phyloP scores from a whole-genome alignment of 2,329 filamentous ascomycete genomes.

The Xylariaceae sp. region DNA sequence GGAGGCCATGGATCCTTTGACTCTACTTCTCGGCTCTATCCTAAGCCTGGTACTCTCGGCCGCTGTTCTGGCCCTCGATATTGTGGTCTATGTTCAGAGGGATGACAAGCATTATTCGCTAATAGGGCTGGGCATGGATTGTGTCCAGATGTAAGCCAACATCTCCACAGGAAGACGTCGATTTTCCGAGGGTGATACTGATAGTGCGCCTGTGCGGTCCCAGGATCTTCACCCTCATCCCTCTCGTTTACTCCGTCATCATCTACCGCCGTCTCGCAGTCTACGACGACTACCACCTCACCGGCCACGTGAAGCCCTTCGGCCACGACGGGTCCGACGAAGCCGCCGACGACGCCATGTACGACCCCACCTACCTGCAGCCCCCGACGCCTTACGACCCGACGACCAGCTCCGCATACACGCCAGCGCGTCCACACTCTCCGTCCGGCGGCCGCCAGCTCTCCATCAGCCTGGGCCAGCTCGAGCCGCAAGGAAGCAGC shows the following conservation, averaged over 20 bases:
- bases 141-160: constrained; percentile 37
- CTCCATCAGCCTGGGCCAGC: constrained; percentile 13
- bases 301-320: constrained; percentile 41
- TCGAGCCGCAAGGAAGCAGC: constrained; percentile 1
- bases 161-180: background rate
- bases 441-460: constrained; percentile 16
- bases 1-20: constrained; percentile 47
- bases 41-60: constrained; percentile 41
- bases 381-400: constrained; percentile 17
- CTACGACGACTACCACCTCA: constrained; percentile 44
- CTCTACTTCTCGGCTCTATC: constrained; percentile 43
- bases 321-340: constrained; percentile 31
- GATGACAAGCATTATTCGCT: constrained; percentile 40
- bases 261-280: constrained; percentile 39
- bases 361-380: constrained; percentile 9
- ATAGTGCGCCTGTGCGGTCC: background rate
- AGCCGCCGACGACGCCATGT: constrained; percentile 20
- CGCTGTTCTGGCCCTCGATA: constrained; percentile 42
- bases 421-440: constrained; percentile 12
- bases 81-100: constrained; percentile 40
- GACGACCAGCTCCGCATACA: constrained; percentile 2
- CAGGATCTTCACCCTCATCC: constrained; percentile 34
- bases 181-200: too few relatives aligned
- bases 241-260: constrained; percentile 38
- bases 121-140: constrained; percentile 41